Evolutionary conservation across 805 yeast genomes (phyloP).

Genomic region (Yamadazyma philogaea): DNA sequence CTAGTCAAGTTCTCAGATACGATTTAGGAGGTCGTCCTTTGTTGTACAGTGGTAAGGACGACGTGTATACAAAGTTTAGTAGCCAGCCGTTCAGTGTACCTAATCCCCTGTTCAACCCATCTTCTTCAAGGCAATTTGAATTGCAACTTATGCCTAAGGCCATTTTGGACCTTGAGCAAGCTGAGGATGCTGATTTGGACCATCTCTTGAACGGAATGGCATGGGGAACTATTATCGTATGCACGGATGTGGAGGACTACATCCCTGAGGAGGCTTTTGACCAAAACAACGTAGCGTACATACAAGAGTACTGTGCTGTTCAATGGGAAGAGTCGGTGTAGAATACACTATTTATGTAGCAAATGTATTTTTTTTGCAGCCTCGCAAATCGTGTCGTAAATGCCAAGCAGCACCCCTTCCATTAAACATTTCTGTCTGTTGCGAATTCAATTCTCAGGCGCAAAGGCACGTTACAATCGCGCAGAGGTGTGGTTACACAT

Average conservation of each 20-base stretch:
- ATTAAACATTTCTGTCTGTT: too few species aligned
- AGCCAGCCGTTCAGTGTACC: conserved; percentile 40
- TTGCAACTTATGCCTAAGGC: conserved; percentile 93
- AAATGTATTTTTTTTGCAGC: too few species aligned
- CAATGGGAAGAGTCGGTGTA: conserved; percentile 67
- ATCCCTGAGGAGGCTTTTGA: conserved; percentile 50
- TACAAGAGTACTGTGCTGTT: conserved; percentile 77
- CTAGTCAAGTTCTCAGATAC: conserved; percentile 83
- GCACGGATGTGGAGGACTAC: conserved; percentile 69
- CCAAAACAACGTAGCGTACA: conserved; percentile 68
- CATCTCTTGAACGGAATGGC: conserved; percentile 79
- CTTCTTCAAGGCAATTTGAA: conserved; percentile 66
- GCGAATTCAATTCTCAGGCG: too few species aligned
- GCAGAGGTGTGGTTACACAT: too few species aligned
- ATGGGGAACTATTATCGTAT: conserved; percentile 92
- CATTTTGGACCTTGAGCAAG: conserved; percentile 73
- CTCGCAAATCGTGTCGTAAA: too few species aligned
- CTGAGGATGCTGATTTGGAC: conserved; percentile 23
- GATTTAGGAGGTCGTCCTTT: conserved; percentile 78
- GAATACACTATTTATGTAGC: not conserved
- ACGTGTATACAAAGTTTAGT: conserved; percentile 34
- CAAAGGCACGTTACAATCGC: too few species aligned
- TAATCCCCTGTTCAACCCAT: conserved; percentile 57
- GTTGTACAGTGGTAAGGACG: conserved; percentile 63
- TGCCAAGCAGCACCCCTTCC: too few species aligned